A percentile compares a stretch with the other conserved stretches of the same genome.
Evolutionary conservation across 192 early-diverging fungal genomes (phyloP).

Genomic region (Pilobolus umbonatus): DNA sequence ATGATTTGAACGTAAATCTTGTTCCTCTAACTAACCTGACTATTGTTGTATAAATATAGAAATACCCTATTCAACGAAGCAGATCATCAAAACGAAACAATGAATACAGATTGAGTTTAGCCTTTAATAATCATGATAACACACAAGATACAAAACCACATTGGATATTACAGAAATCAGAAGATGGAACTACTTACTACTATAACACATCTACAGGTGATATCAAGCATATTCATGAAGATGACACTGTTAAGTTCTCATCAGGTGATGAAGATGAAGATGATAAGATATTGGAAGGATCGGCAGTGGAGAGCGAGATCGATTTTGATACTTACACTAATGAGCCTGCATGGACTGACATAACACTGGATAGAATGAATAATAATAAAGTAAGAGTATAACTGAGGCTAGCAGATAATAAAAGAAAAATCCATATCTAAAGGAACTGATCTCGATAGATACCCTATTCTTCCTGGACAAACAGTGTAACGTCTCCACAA

Average conservation of each 20-base stretch:
- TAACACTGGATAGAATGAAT: no score
- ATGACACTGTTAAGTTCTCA: background rate
- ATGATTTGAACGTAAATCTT: background rate
- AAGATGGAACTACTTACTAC: conserved; percentile 28
- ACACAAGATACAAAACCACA: background rate
- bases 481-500: no score
- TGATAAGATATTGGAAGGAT: background rate
- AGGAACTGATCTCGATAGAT: no score
- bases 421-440: no score
- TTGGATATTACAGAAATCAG: conserved; percentile 12
- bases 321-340: conserved; percentile 3
- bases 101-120: conserved; percentile 4
- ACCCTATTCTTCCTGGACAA: no score
- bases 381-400: no score
- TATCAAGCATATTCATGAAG: conserved; percentile 20
- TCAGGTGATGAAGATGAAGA: background rate
- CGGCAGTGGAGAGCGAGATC: background rate
- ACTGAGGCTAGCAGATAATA: no score
- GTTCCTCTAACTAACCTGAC: no score
- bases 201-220: conserved; percentile 25
- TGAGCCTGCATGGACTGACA: background rate
- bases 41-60: background rate
- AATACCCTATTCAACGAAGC: background rate
- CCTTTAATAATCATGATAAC: background rate
- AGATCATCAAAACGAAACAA: conserved; percentile 1